A percentile compares a stretch with the other conserved stretches of the same genome.
Evolutionary conservation across 2,329 filamentous ascomycete species (phyloP).

Genomic region (Pseudogymnoascus sp.): DNA sequence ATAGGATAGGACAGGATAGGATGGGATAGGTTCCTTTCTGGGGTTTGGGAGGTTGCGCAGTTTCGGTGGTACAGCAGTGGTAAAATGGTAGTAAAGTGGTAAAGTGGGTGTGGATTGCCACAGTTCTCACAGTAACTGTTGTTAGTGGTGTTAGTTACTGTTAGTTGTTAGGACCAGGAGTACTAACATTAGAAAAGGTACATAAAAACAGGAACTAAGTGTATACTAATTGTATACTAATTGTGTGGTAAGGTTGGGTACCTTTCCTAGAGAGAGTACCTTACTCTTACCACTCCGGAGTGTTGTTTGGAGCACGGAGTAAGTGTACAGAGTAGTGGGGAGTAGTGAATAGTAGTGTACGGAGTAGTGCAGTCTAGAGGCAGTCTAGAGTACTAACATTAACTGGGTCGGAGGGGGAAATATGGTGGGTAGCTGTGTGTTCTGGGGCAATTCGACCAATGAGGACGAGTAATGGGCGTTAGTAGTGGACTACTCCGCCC

Average conservation of each 20-base stretch:
- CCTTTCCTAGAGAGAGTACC: background rate
- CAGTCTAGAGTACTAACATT: constrained; percentile 6
- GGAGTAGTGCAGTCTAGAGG: background rate
- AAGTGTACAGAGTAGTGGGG: background rate
- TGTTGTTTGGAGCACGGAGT: background rate
- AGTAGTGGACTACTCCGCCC: constrained; percentile 6
- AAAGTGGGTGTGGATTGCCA: background rate
- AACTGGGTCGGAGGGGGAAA: constrained; percentile 10
- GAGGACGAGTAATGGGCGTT: background rate
- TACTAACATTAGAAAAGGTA: background rate
- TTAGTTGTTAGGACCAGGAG: background rate
- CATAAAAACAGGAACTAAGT: background rate
- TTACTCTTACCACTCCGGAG: background rate
- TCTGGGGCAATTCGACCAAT: background rate
- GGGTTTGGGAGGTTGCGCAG: background rate
- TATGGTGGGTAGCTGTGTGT: constrained; percentile 7
- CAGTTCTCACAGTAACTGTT: background rate
- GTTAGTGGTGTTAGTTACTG: background rate
- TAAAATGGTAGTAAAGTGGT: background rate
- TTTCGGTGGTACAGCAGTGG: background rate
- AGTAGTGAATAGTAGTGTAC: background rate
- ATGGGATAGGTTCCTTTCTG: constrained; percentile 3
- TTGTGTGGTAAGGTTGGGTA: background rate
- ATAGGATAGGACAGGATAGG: background rate
- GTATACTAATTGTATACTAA: background rate